Evolutionary conservation across 495 filamentous ascomycete species (phyloP).

Genomic region (Trichoderma gamsii): DNA sequence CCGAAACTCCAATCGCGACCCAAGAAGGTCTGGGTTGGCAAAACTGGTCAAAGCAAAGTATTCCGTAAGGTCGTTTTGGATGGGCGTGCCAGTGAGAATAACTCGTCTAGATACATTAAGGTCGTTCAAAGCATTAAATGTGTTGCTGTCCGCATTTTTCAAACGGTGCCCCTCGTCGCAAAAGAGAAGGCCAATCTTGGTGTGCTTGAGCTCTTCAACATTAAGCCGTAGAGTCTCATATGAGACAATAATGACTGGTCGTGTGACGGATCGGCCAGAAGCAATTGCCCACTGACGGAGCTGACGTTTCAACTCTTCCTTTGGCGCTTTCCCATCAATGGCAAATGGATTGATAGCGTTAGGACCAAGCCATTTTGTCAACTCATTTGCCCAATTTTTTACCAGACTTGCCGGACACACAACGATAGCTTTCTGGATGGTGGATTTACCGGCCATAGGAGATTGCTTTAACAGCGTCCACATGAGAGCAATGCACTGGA

Average conservation of each 20-base stretch:
- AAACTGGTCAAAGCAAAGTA: conserved; percentile 97
- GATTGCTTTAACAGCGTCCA: conserved; percentile 97
- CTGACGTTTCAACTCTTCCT: conserved; percentile 83
- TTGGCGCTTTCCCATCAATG: conserved; percentile 92
- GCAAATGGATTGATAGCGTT: conserved; percentile 92
- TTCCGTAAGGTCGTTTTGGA: conserved; percentile 96
- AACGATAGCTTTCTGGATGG: conserved; percentile 96
- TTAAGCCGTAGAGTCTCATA: conserved; percentile 95
- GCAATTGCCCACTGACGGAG: conserved; percentile 93
- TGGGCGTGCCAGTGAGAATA: conserved; percentile 93
- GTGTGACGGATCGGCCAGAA: conserved; percentile 78
- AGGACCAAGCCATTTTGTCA: conserved; percentile 89
- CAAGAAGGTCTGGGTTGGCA: conserved; percentile 88
- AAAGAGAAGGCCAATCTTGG: conserved; percentile 87
- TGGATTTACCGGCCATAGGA: conserved; percentile 84
- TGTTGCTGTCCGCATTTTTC: conserved; percentile 95
- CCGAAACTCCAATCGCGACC: conserved; percentile 84
- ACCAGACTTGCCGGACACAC: conserved; percentile 98
- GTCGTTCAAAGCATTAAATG: conserved; percentile 81
- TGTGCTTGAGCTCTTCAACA: conserved; percentile 77
- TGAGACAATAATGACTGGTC: conserved; percentile 98
- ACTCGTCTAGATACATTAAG: conserved; percentile 88
- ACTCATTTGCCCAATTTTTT: conserved; percentile 95
- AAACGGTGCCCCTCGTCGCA: conserved; percentile 98
- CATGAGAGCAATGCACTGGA: conserved; percentile 65